Percentiles rank a stretch among this genome's conserved stretches.
Conservation (phyloP, 2,329 filamentous ascomycete genomes). For the Talaromyces atroroseus region DNA sequence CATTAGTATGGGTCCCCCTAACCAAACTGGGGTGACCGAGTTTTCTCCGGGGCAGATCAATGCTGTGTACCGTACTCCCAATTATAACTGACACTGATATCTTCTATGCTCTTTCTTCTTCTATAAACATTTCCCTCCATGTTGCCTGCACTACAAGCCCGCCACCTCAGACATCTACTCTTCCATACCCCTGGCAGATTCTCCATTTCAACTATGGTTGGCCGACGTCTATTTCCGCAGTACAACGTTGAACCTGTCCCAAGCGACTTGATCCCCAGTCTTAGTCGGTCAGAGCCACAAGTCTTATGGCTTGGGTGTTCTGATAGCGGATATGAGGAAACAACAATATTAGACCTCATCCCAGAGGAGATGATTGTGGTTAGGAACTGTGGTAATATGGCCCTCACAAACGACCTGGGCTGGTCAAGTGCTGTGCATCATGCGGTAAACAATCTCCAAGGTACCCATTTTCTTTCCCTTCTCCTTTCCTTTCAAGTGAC, state of each 20-base stretch:
- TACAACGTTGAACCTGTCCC: slow-evolving; percentile 7
- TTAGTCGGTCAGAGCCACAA: slow-evolving; percentile 5
- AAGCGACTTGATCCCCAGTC: slow-evolving; percentile 5
- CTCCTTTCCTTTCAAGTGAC: not conserved
- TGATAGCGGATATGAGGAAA: slow-evolving; percentile 12
- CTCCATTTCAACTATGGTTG: not conserved
- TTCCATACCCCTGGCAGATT: not conserved
- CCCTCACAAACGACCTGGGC: slow-evolving; percentile 3
- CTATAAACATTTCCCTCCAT: not conserved
- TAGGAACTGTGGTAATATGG: slow-evolving; percentile 10
- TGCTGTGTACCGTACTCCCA: not conserved
- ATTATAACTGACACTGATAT: too few relatives aligned
- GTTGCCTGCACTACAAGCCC: not conserved
- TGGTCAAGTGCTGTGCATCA: slow-evolving; percentile 11
- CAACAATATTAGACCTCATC: slow-evolving; percentile 8
- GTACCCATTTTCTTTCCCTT: not conserved
- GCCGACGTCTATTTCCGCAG: slow-evolving; percentile 3
- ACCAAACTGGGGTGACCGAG: not conserved
- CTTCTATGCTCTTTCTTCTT: not conserved
- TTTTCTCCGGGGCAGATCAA: not conserved
- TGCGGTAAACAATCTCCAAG: slow-evolving; percentile 4
- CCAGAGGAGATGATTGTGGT: slow-evolving; percentile 11
- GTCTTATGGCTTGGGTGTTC: slow-evolving; percentile 11
- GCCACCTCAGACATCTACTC: not conserved
- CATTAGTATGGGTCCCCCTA: too few relatives aligned